Percentiles rank a stretch among this genome's conserved stretches.
Evolutionary conservation across 768 basidiomycete species (phyloP).

Genomic region (Coprinopsis cinerea): DNA sequence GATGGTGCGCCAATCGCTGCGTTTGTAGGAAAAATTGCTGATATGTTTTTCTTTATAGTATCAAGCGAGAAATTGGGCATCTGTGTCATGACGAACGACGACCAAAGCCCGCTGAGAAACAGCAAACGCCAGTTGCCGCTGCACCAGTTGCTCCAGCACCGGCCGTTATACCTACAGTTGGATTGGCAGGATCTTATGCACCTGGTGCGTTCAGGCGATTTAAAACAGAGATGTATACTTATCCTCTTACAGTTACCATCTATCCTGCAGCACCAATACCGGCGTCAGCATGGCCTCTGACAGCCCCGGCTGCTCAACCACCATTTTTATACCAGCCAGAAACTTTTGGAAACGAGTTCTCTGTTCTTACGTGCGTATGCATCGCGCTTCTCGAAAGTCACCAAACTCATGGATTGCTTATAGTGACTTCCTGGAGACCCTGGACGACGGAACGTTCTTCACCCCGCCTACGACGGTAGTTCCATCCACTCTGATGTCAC

Average conservation of each 20-base stretch:
- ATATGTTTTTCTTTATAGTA: slow-evolving; percentile 38
- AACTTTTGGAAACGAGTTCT: slow-evolving; percentile 75
- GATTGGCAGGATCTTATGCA: slow-evolving; percentile 36
- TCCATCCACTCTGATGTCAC: slow-evolving; percentile 41
- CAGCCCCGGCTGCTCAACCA: slow-evolving; percentile 31
- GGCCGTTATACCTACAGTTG: slow-evolving; percentile 16
- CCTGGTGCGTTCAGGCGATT: slow-evolving; percentile 29
- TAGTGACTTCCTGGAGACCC: slow-evolving; percentile 84
- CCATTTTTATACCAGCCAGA: slow-evolving; percentile 68
- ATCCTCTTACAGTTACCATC: slow-evolving; percentile 27
- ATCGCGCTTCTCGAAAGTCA: not conserved
- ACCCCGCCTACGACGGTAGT: slow-evolving; percentile 48
- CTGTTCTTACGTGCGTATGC: slow-evolving; percentile 64
- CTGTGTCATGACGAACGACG: slow-evolving; percentile 86
- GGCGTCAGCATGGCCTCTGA: slow-evolving; percentile 50
- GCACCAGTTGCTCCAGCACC: slow-evolving; percentile 19
- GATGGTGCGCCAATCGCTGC: slow-evolving; percentile 60
- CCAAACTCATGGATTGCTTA: slow-evolving; percentile 7
- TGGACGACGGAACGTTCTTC: slow-evolving; percentile 82
- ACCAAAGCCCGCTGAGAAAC: slow-evolving; percentile 44
- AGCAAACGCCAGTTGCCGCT: slow-evolving; percentile 16
- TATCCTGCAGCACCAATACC: slow-evolving; percentile 31
- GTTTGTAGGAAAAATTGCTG: slow-evolving; percentile 12
- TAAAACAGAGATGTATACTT: not conserved
- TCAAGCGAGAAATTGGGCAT: slow-evolving; percentile 95